Conservation (phyloP, 768 basidiomycete genomes). For the Paxillus involutus region DNA sequence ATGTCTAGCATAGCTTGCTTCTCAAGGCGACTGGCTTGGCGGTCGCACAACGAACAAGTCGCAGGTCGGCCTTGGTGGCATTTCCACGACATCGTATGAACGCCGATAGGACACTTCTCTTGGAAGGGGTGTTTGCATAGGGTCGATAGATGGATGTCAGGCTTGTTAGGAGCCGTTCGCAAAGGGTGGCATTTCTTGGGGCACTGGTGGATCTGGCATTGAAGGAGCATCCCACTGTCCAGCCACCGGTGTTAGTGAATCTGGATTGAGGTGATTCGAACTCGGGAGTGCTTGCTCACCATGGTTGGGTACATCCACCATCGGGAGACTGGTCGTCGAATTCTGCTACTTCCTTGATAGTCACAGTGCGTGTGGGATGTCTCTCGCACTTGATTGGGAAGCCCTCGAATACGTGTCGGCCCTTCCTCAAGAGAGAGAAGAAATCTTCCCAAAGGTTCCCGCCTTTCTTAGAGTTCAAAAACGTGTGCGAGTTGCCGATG, state of each 20-base stretch:
- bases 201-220: slow-evolving; percentile 43
- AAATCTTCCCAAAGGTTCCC: slow-evolving; percentile 50
- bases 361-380: slow-evolving; percentile 43
- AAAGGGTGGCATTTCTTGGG: slow-evolving; percentile 61
- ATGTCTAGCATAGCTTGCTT: slow-evolving; percentile 41
- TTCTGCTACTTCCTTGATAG: slow-evolving; percentile 40
- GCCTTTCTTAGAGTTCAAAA: slow-evolving; percentile 54
- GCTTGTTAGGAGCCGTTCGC: slow-evolving; percentile 45
- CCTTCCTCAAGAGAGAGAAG: slow-evolving; percentile 41
- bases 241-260: neutral
- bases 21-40: slow-evolving; percentile 39
- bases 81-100: slow-evolving; percentile 44
- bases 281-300: slow-evolving; percentile 41
- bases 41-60: slow-evolving; percentile 47
- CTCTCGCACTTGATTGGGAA: slow-evolving; percentile 59
- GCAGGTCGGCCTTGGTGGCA: slow-evolving; percentile 43
- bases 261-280: no score
- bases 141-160: slow-evolving; percentile 31
- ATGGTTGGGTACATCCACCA: slow-evolving; percentile 61
- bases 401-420: slow-evolving; percentile 54
- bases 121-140: slow-evolving; percentile 39
- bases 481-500: slow-evolving; percentile 66
- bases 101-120: slow-evolving; percentile 39
- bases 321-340: slow-evolving; percentile 59
- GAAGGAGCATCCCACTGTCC: slow-evolving; percentile 13